Conservation (phyloP, 495 filamentous ascomycete species). For the Neurospora sp. region DNA sequence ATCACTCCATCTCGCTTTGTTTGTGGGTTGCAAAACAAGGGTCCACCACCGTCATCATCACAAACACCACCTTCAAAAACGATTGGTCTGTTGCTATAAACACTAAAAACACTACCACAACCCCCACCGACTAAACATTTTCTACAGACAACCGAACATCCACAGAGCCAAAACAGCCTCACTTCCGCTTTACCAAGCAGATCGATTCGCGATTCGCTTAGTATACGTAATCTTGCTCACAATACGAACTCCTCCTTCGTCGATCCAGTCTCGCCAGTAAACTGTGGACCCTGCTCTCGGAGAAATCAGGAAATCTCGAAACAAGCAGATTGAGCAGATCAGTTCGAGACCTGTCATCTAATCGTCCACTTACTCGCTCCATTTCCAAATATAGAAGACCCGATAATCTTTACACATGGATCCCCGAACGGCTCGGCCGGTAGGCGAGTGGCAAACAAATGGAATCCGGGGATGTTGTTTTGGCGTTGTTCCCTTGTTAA, state of each 20-base stretch:
- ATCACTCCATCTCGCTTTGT: background rate
- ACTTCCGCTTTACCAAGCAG: background rate
- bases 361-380: background rate
- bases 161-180: background rate
- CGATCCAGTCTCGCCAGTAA: background rate
- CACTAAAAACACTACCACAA: background rate
- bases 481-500: too few relatives aligned
- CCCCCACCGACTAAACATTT: background rate
- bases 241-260: background rate
- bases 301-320: constrained; percentile 4
- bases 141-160: background rate
- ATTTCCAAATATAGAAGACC: background rate
- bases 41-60: background rate
- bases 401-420: background rate
- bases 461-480: background rate
- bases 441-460: background rate
- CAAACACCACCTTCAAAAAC: background rate
- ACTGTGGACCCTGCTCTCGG: background rate
- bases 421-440: background rate
- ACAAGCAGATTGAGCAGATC: background rate
- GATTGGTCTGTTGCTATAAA: background rate
- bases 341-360: background rate
- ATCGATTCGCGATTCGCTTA: background rate
- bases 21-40: background rate
- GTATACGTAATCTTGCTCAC: background rate